Evolutionary conservation across 2,329 filamentous ascomycete species (phyloP), one percentile per base, ranked within the genome.

Genomic region (Ophiostoma ips): DNA sequence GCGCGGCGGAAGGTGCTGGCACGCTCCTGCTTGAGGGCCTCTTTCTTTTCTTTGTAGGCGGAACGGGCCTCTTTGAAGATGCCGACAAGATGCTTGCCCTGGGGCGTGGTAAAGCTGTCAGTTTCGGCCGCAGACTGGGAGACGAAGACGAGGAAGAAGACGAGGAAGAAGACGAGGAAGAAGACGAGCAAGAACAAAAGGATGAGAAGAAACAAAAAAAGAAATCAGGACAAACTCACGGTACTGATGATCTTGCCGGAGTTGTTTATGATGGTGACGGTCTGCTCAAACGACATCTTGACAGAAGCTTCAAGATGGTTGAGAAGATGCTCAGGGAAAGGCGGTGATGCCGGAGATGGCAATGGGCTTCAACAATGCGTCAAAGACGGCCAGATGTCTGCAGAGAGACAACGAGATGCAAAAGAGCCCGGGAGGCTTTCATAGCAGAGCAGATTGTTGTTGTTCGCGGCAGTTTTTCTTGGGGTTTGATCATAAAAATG

Each of bases 21-120:
- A 13, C 68, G 68, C 57, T 86, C 79, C 18, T 82, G 79, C 63
- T 80, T 81, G 58, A 95, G 75, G 58, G 88, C 80, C 7, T 86
- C 83, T 65, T 94, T 95, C 62, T 86, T 86, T 61, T 94, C 87
- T 51, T 82, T 76, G 67, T 96, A 96, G 52, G 86, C 85, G 49
- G 82, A 79, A 63, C 87, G 87, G 55, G 89, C 90, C 63, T 95
- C 88, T 64, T 87, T 94, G 73, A 94, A 94, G 61, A 95, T 83
- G 62, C 81, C 83, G 61, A 94, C 77, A 21, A 96, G 72, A 59
- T 95, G 86, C 68, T 94, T 95, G 61, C 87, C 87, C 87, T 94
- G 61, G n/a, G n/a, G n/a, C 18, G 10, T 28, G 38, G 18, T 9
- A 19, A 10, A 8, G 9, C 9, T 13, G 18, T 18, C 16, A 30